A percentile compares a stretch with the other conserved stretches of the same genome.
phyloP scores from a whole-genome alignment of 1,284 basidiomycete genomes.

The Apiotrichum akiyoshidainum region DNA sequence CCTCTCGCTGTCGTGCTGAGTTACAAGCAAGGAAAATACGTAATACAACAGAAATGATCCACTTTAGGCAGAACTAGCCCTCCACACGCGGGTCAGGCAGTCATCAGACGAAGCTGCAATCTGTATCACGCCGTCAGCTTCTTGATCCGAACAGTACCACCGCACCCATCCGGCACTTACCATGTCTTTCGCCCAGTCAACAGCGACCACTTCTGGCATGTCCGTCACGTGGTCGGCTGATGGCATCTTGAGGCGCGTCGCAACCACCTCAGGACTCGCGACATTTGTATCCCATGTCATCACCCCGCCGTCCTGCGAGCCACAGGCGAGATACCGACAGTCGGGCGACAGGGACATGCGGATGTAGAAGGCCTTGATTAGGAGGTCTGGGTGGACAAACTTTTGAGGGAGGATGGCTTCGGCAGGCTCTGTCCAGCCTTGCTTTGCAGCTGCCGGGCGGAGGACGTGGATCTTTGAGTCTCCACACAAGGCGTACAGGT shows the following conservation, averaged over 20 bases:
- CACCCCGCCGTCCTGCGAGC: constrained; percentile 39
- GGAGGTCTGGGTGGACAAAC: constrained; percentile 43
- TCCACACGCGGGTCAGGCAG: constrained; percentile 44
- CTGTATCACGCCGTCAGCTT: constrained; percentile 17
- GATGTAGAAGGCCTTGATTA: constrained; percentile 43
- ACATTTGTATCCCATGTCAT: constrained; percentile 42
- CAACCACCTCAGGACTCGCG: background rate
- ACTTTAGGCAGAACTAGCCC: constrained; percentile 3
- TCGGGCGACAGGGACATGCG: constrained; percentile 42
- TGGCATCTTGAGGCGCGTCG: background rate
- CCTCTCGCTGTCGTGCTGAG: too few species aligned
- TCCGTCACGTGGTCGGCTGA: background rate
- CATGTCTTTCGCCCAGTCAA: constrained; percentile 49
- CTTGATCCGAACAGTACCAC: background rate
- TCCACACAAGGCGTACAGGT: constrained; percentile 40
- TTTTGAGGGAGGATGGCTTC: constrained; percentile 30
- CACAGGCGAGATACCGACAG: constrained; percentile 43
- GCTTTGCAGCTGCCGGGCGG: constrained; percentile 29
- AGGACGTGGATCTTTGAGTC: constrained; percentile 43
- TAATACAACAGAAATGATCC: background rate
- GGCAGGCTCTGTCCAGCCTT: background rate
- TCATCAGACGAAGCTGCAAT: constrained; percentile 47
- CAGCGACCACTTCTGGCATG: constrained; percentile 38
- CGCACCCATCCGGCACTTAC: constrained; percentile 25
- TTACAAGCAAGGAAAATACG: background rate